Evolutionary conservation across 1,284 basidiomycete species (phyloP), one percentile per base, ranked within the genome.

Genomic region (Rhodotorula sp.): DNA sequence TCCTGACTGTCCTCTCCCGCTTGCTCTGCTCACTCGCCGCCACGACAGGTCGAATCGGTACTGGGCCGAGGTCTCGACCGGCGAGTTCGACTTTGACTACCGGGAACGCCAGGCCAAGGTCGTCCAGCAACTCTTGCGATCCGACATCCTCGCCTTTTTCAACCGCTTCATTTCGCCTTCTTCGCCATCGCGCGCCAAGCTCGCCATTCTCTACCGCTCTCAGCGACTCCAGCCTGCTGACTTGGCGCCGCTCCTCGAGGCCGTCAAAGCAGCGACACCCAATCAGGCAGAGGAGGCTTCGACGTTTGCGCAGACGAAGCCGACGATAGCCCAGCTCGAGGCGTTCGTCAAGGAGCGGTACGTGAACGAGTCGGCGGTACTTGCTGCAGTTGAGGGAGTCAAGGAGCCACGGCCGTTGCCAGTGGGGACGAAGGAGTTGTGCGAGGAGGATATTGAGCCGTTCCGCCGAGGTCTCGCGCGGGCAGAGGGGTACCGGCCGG

Each of bases 81-180:
- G 90, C 22, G 89, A 89, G 75, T 86, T 86, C 75, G 90, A 93
- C 81, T 94, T 94, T 22, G 51, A 22, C n/a, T 46, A 57, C 29
- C 73, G 73, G 8, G 39, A 56, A 32, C 87, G 74, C 84, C 90
- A 95, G 74, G 88, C 90, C 4, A 83, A 84, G 32, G 79, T 87
- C 17, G 81, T 95, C 59, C 79, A 84, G 59, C 81, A 79, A n/a
- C 82, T 93, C 65, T 89, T 86, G 9, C 92, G 92, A 80, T 81
- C 86, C 10, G 91, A 97, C 34, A 84, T 98, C 48, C 73, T 91
- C n/a, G 79, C 84, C 5, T 81, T 98, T 59, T 77, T 75, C 64
- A 36, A 59, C 32, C 55, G 64, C 48, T 74, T 51, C 65, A 68
- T 78, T 59, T 66, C 67, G 19, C 73, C 73, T 8, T 17, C 57